Base-by-base conservation (phyloP, 176 grass and related monocot species). In the Puya raimondii region DNA sequence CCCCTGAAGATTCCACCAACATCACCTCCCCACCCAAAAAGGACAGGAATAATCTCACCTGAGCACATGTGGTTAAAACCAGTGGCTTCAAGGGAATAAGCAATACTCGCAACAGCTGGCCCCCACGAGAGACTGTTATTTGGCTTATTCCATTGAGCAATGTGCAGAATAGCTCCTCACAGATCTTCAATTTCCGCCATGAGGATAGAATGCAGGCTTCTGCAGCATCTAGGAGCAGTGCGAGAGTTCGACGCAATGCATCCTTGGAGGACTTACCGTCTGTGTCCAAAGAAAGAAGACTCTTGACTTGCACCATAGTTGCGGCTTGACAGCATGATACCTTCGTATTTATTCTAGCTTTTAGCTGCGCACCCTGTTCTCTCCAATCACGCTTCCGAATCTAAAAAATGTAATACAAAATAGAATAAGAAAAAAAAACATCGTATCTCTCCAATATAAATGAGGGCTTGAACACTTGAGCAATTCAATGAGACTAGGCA, bases 341-440 rank as follows among this genome's bases (percentile, higher is more conserved):
- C 74, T 97, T 97, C 65, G 81, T 97, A 80, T 87, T 88, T 80
- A 97, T 97, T 80, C 94, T 88, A 65, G 74, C 79, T 76, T 88
- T 97, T 50, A 97, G 86, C 26, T 97, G 86, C 15, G 65, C 74
- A 22, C 94, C 94, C 71, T 97, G 94, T 72, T 92, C 94, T 81
- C 68, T 92, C 94, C 94, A 97, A 70, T 97, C 94, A 65, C 89
- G 82, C 78, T 97, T 97, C 70, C 94, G 91, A 72, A 97, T 89
- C 89, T 97, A 78, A 29, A 74, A 78, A 59, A 18, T 73, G 81
- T 78, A 69, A 74, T 18, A 63, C 22, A 72, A 72, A 63, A 20
- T 74, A 73, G 49, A 72, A 87, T 47, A 51, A 49, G 78, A 67
- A 53, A 59, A 57, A 12, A 17, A 14, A 59, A 59, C 20, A 18